Evolutionary conservation across 2,329 filamentous ascomycete genomes (phyloP).

Genomic region (Elsinoe necatrix): DNA sequence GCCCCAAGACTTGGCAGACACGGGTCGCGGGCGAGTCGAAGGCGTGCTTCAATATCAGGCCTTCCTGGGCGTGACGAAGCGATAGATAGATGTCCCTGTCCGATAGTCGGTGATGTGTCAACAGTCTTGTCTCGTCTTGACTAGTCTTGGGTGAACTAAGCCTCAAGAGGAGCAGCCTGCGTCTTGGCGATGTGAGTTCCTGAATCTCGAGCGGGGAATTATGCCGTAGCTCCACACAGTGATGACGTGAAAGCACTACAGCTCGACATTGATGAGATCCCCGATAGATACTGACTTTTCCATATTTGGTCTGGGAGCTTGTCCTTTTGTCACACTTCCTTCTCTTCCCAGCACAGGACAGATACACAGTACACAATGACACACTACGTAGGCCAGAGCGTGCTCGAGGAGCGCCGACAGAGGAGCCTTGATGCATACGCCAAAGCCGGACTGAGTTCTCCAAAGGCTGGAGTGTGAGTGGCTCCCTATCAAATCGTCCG

Average conservation of each 20-base stretch:
- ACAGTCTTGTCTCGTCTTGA: constrained; percentile 7
- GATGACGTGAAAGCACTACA: constrained; percentile 8
- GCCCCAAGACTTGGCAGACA: not conserved
- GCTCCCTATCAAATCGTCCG: not conserved
- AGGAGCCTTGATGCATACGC: constrained; percentile 13
- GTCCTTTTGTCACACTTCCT: not conserved
- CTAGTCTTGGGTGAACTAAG: not conserved
- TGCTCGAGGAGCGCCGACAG: constrained; percentile 25
- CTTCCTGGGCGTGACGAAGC: not conserved
- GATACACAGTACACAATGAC: constrained; percentile 8
- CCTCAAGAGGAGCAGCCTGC: not conserved
- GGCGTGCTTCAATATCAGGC: not conserved
- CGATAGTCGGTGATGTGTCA: constrained; percentile 1
- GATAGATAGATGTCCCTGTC: not conserved
- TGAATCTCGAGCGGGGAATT: not conserved
- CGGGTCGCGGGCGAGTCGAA: too few species aligned
- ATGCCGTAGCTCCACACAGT: not conserved
- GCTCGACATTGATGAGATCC: constrained; percentile 4
- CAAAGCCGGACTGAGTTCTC: not conserved
- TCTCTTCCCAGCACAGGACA: not conserved
- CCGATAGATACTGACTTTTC: not conserved
- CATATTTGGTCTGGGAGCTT: not conserved
- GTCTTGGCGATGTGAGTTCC: constrained; percentile 1
- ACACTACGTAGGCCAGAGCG: constrained; percentile 18
- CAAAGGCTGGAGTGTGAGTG: not conserved